Evolutionary conservation across 2,329 filamentous ascomycete species (phyloP), one percentile per base, ranked within the genome.

Genomic region (Sphaceloma murrayae): DNA sequence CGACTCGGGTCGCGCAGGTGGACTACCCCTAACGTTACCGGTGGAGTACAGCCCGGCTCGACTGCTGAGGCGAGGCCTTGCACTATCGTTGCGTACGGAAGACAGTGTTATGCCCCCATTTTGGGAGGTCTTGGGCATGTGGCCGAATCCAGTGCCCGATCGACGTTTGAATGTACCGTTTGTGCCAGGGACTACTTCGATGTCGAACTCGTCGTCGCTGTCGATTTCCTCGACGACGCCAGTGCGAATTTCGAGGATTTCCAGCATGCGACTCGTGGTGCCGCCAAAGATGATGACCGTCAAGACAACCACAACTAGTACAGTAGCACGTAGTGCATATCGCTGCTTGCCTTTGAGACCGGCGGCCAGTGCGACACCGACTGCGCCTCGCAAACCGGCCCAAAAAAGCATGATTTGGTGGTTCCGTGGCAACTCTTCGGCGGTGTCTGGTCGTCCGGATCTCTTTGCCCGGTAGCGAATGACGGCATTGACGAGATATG

Each of bases 361-460:
- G 16, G 89, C 89, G 22, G 91, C 91, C 34, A 98, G 72, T 1
- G 91, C 91, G 26, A 98, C 91, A 46, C 91, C 91, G 54, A 98
- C 91, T 34, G 91, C 91, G 55, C 91, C 91, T 50, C 91, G 85
- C 21, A 98, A 73, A 18, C 91, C 91, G 11, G 91, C 91, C 91
- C 91, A 98, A 67, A 94, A 98, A n/a, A 98, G 77, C 91, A 98
- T 96, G n/a, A 84, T 87, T 64, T 96, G 91, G 64, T 96, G 94
- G 54, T 85, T 86, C 59, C 87, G 93, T 0, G 91, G 91, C 26
- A 98, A 68, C 62, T 96, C 91, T 52, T 96, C 89, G 11, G 78
- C 77, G 4, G 81, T 77, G 46, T 94, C 83, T 17, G 42, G 42
- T 46, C 71, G 73, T 17, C 87, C 87, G 44, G 80, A 75, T 38